Conservation (phyloP, 805 yeast genomes). For the Komagataella ulmi region DNA sequence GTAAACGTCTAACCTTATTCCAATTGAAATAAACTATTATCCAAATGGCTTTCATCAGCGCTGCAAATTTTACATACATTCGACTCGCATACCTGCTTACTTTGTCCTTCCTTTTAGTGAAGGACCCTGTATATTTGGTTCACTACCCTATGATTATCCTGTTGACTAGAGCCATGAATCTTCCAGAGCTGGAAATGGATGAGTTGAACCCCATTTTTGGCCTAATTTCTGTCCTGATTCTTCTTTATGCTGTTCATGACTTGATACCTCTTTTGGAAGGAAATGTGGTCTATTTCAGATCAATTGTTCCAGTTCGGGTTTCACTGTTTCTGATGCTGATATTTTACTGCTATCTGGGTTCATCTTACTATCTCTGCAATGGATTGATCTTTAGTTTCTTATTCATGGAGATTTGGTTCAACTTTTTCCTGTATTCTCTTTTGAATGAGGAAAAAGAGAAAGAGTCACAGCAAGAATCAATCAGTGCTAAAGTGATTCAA, state of each 20-base stretch:
- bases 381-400: conserved; percentile 45
- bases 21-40: too few species aligned
- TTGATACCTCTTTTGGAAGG: conserved; percentile 40
- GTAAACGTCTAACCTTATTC: not conserved
- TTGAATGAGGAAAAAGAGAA: conserved; percentile 51
- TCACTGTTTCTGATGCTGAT: conserved; percentile 34
- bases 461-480: conserved; percentile 3
- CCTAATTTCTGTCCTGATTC: conserved; percentile 29
- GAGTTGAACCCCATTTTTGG: conserved; percentile 27
- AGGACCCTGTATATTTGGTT: conserved; percentile 30
- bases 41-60: not conserved
- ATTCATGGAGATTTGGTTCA: conserved; percentile 59
- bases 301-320: conserved; percentile 46
- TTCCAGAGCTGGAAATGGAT: conserved; percentile 17
- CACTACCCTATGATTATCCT: conserved; percentile 34
- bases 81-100: conserved; percentile 31
- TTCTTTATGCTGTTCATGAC: conserved; percentile 34
- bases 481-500: conserved; percentile 6
- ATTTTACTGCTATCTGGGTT: conserved; percentile 31
- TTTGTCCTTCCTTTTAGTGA: conserved; percentile 30
- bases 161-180: conserved; percentile 45
- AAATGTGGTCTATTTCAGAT: conserved; percentile 37
- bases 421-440: conserved; percentile 45
- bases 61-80: conserved; percentile 24
- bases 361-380: conserved; percentile 38